Percentiles rank a stretch among this genome's conserved stretches.
Evolutionary conservation across 352 stramenopile genomes (phyloP).

Genomic region (Pythium brachiatum): DNA sequence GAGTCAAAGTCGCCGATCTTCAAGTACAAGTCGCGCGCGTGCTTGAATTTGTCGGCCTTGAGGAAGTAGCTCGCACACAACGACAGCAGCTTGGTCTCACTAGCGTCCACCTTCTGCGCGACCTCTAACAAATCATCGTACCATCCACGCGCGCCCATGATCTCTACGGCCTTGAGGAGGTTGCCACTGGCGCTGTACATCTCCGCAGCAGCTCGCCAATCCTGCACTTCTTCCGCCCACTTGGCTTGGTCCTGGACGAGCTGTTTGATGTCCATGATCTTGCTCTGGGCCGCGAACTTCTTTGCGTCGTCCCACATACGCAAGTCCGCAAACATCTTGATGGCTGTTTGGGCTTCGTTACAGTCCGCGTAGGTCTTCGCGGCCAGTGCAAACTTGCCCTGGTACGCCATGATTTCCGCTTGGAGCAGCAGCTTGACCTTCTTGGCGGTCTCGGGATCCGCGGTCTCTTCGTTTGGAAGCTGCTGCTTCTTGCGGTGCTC

Average conservation of each 20-base stretch:
- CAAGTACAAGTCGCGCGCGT: constrained; percentile 77
- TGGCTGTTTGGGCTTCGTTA: constrained; percentile 79
- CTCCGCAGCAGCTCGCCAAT: constrained; percentile 89
- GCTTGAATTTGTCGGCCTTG: constrained; percentile 70
- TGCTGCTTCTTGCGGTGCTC: constrained; percentile 75
- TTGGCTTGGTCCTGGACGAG: constrained; percentile 89
- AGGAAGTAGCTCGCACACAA: constrained; percentile 65
- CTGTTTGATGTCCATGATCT: constrained; percentile 84
- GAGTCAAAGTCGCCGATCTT: constrained; percentile 80
- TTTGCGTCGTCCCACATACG: constrained; percentile 94
- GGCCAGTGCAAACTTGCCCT: constrained; percentile 89
- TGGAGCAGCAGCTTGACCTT: constrained; percentile 71
- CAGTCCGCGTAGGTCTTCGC: constrained; percentile 86
- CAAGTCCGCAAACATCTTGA: constrained; percentile 93
- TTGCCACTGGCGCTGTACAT: constrained; percentile 92
- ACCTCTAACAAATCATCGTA: constrained; percentile 85
- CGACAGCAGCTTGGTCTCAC: constrained; percentile 44
- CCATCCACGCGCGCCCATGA: constrained; percentile 87
- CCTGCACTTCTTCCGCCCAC: constrained; percentile 91
- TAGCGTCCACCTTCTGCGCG: constrained; percentile 51
- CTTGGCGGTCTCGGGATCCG: constrained; percentile 40
- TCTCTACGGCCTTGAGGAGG: constrained; percentile 71
- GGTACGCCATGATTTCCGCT: constrained; percentile 91
- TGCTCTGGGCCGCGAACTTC: constrained; percentile 78
- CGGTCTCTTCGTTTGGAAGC: constrained; percentile 29